Conservation (phyloP, 768 basidiomycete species). For the Paxillus involutus region DNA sequence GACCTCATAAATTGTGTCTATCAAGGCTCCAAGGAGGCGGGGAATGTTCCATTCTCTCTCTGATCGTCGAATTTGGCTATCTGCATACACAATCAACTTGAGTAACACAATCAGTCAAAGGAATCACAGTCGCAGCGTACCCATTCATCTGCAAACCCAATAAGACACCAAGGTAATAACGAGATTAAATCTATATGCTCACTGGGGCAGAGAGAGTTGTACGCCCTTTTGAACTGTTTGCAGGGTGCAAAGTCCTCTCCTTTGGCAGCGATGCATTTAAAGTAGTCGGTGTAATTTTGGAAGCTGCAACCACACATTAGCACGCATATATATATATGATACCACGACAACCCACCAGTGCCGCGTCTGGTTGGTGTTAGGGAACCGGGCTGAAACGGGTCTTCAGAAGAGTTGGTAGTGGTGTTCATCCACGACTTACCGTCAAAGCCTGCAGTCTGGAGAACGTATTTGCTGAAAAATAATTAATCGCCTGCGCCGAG, state of each 20-base stretch:
- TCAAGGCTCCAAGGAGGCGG: conserved; percentile 83
- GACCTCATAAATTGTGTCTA: conserved; percentile 11
- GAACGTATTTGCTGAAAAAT: conserved; percentile 69
- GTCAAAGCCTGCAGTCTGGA: conserved; percentile 96
- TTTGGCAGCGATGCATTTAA: conserved; percentile 95
- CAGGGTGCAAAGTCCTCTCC: conserved; percentile 98
- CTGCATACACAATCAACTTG: conserved; percentile 38
- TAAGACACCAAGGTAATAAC: conserved; percentile 8
- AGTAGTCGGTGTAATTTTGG: conserved; percentile 98
- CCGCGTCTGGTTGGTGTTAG: conserved; percentile 90
- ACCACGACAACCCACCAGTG: conserved; percentile 74
- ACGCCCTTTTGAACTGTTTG: conserved; percentile 97
- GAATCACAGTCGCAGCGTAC: conserved; percentile 40
- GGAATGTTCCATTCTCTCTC: conserved; percentile 90
- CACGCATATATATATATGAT: background rate
- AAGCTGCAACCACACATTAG: conserved; percentile 46
- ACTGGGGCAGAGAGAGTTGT: conserved; percentile 98
- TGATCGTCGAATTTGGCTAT: conserved; percentile 92
- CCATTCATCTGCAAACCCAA: conserved; percentile 76
- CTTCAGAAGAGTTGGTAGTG: background rate
- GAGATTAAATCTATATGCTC: conserved; percentile 34
- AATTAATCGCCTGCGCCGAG: conserved; percentile 12
- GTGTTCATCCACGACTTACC: conserved; percentile 41
- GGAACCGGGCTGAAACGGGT: conserved; percentile 69
- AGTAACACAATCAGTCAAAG: background rate